A percentile compares a stretch with the other conserved stretches of the same genome.
Evolutionary conservation across 1,284 basidiomycete genomes (phyloP).

Genomic region (Naganishia sp.): DNA sequence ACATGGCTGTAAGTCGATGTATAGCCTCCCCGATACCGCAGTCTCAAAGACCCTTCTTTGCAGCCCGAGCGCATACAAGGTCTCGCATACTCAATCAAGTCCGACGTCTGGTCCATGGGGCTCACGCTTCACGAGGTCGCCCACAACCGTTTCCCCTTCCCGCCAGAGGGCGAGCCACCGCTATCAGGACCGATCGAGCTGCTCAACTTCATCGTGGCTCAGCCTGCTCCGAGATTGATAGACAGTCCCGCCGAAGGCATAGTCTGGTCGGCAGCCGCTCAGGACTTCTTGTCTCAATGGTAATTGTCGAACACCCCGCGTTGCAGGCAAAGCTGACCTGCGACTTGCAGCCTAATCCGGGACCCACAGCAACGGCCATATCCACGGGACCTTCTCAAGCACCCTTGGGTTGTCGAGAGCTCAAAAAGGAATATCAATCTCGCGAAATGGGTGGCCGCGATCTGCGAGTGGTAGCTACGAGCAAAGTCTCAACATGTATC

Average conservation of each 20-base stretch:
- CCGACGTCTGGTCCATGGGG: constrained; percentile 98
- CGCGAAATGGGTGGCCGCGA: constrained; percentile 83
- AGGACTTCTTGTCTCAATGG: constrained; percentile 88
- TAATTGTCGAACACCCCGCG: constrained; percentile 45
- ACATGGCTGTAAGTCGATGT: constrained; percentile 81
- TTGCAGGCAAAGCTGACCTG: constrained; percentile 19
- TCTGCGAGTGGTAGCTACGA: constrained; percentile 71
- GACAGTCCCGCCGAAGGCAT: constrained; percentile 58
- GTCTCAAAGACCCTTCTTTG: constrained; percentile 7
- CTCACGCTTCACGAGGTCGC: constrained; percentile 91
- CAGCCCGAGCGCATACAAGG: constrained; percentile 93
- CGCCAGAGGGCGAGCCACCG: constrained; percentile 67
- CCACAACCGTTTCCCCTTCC: constrained; percentile 93
- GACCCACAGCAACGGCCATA: constrained; percentile 68
- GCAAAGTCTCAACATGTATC: no score
- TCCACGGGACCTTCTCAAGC: constrained; percentile 79
- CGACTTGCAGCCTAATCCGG: constrained; percentile 41
- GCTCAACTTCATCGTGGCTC: constrained; percentile 83
- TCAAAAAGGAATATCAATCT: constrained; percentile 84
- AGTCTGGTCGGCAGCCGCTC: constrained; percentile 81
- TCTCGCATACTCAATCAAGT: constrained; percentile 83
- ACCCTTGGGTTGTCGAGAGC: constrained; percentile 80
- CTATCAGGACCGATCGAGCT: constrained; percentile 85
- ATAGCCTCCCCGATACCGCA: constrained; percentile 27
- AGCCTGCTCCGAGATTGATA: constrained; percentile 78